A percentile compares a stretch with the other conserved stretches of the same genome.
phyloP scores from a whole-genome alignment of 495 filamentous ascomycete genomes.

The Penicillium ochrochloron region DNA sequence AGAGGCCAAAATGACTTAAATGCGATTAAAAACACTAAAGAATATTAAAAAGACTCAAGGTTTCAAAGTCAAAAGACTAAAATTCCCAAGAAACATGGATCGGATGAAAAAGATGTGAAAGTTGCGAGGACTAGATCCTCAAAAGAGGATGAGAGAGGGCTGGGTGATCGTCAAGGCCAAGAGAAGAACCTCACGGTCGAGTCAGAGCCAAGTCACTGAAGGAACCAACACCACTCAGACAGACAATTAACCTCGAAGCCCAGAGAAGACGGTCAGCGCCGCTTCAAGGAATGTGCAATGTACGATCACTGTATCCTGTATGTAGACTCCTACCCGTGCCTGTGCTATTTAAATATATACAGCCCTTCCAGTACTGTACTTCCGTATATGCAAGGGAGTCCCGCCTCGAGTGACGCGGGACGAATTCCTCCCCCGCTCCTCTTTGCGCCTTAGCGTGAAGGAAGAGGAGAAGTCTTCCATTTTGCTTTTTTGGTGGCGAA shows the following conservation, averaged over 20 bases:
- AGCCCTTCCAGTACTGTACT: neutral
- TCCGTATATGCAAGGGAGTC: neutral
- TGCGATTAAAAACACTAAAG: neutral
- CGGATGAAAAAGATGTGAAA: neutral
- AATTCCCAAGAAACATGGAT: neutral
- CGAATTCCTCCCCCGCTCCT: neutral
- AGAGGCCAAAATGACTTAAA: neutral
- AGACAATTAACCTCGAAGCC: neutral
- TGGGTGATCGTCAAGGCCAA: neutral
- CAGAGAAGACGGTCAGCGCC: slow-evolving; percentile 3
- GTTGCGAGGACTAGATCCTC: neutral
- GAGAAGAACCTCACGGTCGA: neutral
- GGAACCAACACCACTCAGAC: neutral
- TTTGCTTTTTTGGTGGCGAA: slow-evolving; percentile 1
- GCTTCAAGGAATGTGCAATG: neutral
- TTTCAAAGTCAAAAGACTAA: neutral
- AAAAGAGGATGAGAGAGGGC: neutral
- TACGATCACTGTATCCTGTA: neutral
- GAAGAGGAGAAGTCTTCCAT: neutral
- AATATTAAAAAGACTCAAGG: neutral
- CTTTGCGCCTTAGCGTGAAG: neutral
- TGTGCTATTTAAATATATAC: neutral
- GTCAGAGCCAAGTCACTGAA: neutral
- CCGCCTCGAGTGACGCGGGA: neutral
- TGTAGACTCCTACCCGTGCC: neutral